These are phyloP conservation scores for Magnolia changhungtana DNA, from an alignment of 164 flowering plant genomes.

Conservation along the genomic window DNA sequence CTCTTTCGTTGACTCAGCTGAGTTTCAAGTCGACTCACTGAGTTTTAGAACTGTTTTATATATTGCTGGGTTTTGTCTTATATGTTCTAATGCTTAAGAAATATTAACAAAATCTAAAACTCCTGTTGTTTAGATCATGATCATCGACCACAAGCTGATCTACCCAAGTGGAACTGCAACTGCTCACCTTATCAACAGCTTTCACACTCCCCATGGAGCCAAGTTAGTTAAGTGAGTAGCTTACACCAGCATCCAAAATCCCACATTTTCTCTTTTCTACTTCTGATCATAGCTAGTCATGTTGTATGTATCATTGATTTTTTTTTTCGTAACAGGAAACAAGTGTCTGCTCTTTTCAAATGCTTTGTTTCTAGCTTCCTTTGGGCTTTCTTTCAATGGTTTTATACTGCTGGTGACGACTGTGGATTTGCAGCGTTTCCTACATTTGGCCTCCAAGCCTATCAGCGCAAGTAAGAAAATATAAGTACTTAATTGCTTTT, in stretches of 20 bases:
- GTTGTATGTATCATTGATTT: neutral
- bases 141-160: constrained; percentile 53
- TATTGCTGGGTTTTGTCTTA: neutral
- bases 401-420: constrained; percentile 23
- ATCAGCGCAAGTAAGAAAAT: constrained; percentile 1
- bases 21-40: neutral
- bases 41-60: neutral
- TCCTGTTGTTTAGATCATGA: constrained; percentile 43
- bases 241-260: neutral
- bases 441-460: constrained; percentile 26
- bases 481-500: neutral
- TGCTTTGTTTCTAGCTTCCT: constrained; percentile 20
- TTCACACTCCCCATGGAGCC: constrained; percentile 62
- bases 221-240: constrained; percentile 44
- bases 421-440: constrained; percentile 31
- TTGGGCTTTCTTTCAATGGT: constrained; percentile 34
- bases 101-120: neutral
- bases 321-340: constrained; percentile 15
- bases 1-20: neutral
- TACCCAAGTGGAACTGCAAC: constrained; percentile 73
- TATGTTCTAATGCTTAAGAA: neutral
- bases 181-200: constrained; percentile 63
- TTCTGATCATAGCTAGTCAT: neutral
- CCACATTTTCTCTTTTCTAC: neutral
- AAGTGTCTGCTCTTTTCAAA: constrained; percentile 18